phyloP scores from a whole-genome alignment of 345 rosid species.

The Linum tenue region DNA sequence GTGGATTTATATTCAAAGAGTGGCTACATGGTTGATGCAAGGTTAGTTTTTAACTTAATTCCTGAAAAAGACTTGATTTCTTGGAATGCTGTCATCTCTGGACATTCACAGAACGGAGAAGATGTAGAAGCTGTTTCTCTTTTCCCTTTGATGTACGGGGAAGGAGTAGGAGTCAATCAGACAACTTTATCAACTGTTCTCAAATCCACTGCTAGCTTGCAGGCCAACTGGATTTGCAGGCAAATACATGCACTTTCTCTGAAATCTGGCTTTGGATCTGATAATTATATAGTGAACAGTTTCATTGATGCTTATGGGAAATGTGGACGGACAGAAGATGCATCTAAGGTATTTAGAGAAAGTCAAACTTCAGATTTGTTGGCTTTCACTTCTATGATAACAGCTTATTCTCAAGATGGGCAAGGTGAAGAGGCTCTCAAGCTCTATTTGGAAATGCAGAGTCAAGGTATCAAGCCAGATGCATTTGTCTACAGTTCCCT shows the following conservation, averaged over 20 bases:
- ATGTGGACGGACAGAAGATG: constrained; percentile 37
- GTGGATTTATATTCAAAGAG: constrained; percentile 50
- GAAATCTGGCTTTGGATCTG: constrained; percentile 40
- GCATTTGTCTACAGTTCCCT: constrained; percentile 31
- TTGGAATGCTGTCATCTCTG: constrained; percentile 53
- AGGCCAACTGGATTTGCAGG: constrained; percentile 23
- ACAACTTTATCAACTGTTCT: constrained; percentile 48
- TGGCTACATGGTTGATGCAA: constrained; percentile 30
- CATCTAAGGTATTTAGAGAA: constrained; percentile 32
- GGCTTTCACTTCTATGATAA: constrained; percentile 47
- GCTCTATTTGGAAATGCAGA: constrained; percentile 38
- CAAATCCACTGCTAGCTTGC: constrained; percentile 39
- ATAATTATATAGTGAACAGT: constrained; percentile 39
- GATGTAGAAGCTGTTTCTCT: constrained; percentile 36
- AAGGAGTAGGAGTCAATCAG: constrained; percentile 41
- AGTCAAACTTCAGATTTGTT: constrained; percentile 31
- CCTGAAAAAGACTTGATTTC: constrained; percentile 40
- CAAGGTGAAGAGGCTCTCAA: constrained; percentile 58
- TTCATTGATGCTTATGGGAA: constrained; percentile 54
- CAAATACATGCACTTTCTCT: constrained; percentile 39
- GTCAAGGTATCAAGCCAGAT: constrained; percentile 9
- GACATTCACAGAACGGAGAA: constrained; percentile 41
- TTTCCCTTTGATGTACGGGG: constrained; percentile 33
- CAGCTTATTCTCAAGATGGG: constrained; percentile 46
- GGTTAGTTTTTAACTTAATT: constrained; percentile 29